Evolutionary conservation across 495 filamentous ascomycete species (phyloP), one percentile per base, ranked within the genome.

Genomic region (Aspergillus wentii): DNA sequence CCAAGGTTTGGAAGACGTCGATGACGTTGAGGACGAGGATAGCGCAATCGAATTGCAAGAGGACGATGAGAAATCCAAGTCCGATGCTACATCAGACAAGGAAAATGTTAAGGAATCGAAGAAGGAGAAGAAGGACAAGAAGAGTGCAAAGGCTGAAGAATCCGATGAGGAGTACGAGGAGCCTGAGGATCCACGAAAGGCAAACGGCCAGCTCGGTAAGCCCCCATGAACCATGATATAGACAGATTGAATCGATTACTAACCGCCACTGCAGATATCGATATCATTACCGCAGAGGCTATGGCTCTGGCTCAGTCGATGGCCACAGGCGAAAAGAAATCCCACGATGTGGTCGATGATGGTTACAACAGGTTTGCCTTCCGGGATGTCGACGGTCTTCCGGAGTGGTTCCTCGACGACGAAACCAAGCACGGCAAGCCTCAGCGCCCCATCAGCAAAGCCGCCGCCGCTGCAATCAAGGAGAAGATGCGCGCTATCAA

Each of bases 391-490:
- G 94, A 97, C 44, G 94, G 92, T 2, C 80, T 99, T 13, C 92
- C 92, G 0, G 94, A 95, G 28, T 99, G 92, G 92, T 99, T 99
- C 71, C 66, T 96, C 11, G 91, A 97, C 53, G 91, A 96, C 52
- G 92, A 99, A 57, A 56, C 57, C 49, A 77, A 79, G 52, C 89
- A 96, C 67, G 85, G 86, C 59, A 85, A 80, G 59, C 79, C 79
- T 5, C 80, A 88, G 34, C 85, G 87, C 26, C 94, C 92, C 21
- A 89, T 94, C 51, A 89, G 81, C 37, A 89, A 88, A 48, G 88
- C 87, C 11, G 94, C 83, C 0, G 91, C 94, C 2, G 72, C 74
- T 16, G 92, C 92, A n/a, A 95, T 97, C 69, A 87, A 89, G 61
- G 92, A 95, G 51, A 97, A 97, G 70, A 59, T 83, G 54, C 85